Percentiles rank a stretch among this genome's conserved stretches.
phyloP scores from a whole-genome alignment of 352 stramenopile species.

The Phytophthora foliorum region DNA sequence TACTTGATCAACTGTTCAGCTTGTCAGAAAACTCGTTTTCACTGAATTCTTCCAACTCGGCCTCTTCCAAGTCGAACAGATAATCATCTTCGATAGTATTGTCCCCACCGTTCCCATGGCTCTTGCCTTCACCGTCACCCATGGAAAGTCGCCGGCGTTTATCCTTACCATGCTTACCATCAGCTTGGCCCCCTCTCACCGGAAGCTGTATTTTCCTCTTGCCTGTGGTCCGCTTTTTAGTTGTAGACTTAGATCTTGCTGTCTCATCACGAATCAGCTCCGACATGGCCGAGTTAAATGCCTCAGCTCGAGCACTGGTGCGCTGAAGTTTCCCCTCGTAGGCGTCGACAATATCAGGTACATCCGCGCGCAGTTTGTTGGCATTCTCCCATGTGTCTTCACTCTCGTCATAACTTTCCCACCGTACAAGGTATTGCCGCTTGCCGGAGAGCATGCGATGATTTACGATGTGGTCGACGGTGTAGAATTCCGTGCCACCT shows the following conservation, averaged over 20 bases:
- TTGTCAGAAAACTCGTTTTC: conserved; percentile 35
- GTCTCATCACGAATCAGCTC: conserved; percentile 14
- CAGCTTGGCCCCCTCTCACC: not conserved
- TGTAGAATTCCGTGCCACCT: conserved; percentile 43
- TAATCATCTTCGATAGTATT: conserved; percentile 35
- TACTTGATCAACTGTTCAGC: conserved; percentile 24
- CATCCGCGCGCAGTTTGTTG: conserved; percentile 56
- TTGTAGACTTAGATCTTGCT: conserved; percentile 1
- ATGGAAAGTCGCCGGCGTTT: conserved; percentile 19
- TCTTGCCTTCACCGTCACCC: conserved; percentile 25
- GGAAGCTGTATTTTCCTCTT: not conserved
- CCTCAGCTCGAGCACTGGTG: conserved; percentile 7
- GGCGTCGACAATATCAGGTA: conserved; percentile 59
- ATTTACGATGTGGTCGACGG: conserved; percentile 71
- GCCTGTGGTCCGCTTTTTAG: conserved; percentile 13
- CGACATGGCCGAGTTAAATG: conserved; percentile 17
- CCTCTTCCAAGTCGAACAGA: conserved; percentile 42
- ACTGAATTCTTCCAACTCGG: conserved; percentile 33
- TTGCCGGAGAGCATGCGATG: conserved; percentile 51
- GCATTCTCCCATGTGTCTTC: conserved; percentile 78
- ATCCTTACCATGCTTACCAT: conserved; percentile 21
- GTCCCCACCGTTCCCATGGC: conserved; percentile 7
- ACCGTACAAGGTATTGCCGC: conserved; percentile 72
- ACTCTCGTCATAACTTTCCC: conserved; percentile 71
- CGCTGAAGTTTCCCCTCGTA: conserved; percentile 53